Base-by-base conservation (phyloP, 495 filamentous ascomycete species). In the Penicillium malachiteum region DNA sequence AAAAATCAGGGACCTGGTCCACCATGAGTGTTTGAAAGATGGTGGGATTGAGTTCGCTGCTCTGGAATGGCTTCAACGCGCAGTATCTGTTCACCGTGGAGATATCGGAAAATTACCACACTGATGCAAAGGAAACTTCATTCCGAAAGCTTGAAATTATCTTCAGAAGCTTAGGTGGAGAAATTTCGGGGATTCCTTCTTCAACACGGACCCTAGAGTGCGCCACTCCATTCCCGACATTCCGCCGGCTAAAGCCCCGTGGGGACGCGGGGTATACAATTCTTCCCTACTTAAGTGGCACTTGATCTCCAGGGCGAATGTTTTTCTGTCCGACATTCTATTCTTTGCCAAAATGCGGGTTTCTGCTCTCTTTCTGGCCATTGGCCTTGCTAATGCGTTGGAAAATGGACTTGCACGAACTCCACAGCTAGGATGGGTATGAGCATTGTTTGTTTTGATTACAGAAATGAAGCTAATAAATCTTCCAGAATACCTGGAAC, bases 401-500 rank as follows among this genome's bases (percentile, higher is more conserved):
- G 57, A 78, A 50, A 78, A 79, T 73, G 76, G 71, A 8, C 59
- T 78, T 14, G 72, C 71, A 21, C 43, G 65, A 5, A 70, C 67
- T 5, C 76, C 76, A 17, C 73, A 74, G 47, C 65, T 79, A 67
- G 76, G 76, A 59, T 68, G 67, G 74, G 59, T 61, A 64, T 38
- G 49, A 45, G 48, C 13, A n/a, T 6, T 46, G n/a, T 14, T 7
- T 7, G 7, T 46, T 8, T 7, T 3, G 43, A 4, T n/a, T n/a
- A 7, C 5, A 9, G 3, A 8, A 13, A n/a, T 8, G 26, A 38
- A 35, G 5, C 48, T 53, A 37, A 53, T 14, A 2, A 9, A 5
- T 45, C 14, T 9, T 7, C 5, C 17, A 66, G 72, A 64, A 77
- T 44, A 73, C 81, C 38, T 84, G 82, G 81, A 85, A 85, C 62